Evolutionary conservation across 1,284 basidiomycete genomes (phyloP).

Genomic region (Leccinum fallax): DNA sequence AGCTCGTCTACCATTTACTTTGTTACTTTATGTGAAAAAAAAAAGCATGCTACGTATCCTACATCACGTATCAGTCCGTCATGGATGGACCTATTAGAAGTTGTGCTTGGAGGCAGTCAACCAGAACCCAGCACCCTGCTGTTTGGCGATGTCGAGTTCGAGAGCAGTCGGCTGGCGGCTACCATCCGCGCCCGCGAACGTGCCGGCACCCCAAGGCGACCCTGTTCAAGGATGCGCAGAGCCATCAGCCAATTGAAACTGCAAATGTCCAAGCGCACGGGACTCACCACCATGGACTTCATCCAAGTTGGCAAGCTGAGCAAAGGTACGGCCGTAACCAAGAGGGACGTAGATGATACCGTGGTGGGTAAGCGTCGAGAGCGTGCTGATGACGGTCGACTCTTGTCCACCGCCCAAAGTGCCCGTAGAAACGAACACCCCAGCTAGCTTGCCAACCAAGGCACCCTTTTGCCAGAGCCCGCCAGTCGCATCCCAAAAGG

Average conservation of each 20-base stretch:
- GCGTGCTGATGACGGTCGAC: too few relatives aligned
- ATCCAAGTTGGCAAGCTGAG: too few relatives aligned
- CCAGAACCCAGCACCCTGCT: slow-evolving; percentile 68
- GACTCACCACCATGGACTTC: too few relatives aligned
- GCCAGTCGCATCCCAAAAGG: too few relatives aligned
- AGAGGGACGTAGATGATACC: too few relatives aligned
- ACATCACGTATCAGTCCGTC: not conserved
- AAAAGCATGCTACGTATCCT: not conserved
- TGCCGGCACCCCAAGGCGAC: slow-evolving; percentile 75
- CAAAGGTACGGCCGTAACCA: too few relatives aligned
- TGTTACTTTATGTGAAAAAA: not conserved
- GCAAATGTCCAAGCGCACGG: too few relatives aligned
- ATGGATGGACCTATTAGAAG: slow-evolving; percentile 2
- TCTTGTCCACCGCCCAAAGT: too few relatives aligned
- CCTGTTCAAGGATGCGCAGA: slow-evolving; percentile 38
- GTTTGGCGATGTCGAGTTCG: slow-evolving; percentile 66
- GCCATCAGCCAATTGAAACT: not conserved
- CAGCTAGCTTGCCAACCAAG: too few relatives aligned
- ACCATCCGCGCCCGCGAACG: slow-evolving; percentile 65
- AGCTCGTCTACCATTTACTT: not conserved
- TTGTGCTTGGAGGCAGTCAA: slow-evolving; percentile 45
- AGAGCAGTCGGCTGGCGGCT: slow-evolving; percentile 61
- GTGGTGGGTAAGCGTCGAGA: too few relatives aligned
- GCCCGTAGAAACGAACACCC: too few relatives aligned
- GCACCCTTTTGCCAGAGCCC: too few relatives aligned